phyloP scores from a whole-genome alignment of 2,329 filamentous ascomycete species.

The Arachnomyces sp. region DNA sequence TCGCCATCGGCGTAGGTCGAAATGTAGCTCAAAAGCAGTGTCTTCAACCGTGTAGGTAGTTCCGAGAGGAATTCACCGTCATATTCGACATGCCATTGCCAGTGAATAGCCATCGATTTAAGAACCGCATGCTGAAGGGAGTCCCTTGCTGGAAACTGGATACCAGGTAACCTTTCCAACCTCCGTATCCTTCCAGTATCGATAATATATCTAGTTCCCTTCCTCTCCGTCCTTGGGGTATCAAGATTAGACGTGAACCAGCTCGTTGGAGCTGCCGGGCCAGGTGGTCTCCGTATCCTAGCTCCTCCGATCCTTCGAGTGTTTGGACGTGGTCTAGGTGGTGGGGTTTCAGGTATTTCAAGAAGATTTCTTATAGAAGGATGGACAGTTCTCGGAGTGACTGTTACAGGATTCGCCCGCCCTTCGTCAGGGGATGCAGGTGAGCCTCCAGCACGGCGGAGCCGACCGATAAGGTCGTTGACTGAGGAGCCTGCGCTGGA shows the following conservation, averaged over 20 bases:
- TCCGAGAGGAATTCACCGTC: constrained; percentile 48
- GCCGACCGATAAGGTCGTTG: constrained; percentile 41
- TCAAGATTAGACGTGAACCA: constrained; percentile 28
- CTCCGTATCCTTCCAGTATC: constrained; percentile 20
- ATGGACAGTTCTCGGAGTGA: constrained; percentile 33
- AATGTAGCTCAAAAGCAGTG: constrained; percentile 50
- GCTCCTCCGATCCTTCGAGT: constrained; percentile 26
- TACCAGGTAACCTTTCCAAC: constrained; percentile 34
- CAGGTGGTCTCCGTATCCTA: constrained; percentile 31
- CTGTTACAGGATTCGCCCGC: constrained; percentile 11
- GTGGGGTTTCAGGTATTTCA: constrained; percentile 36
- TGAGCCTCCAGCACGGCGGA: constrained; percentile 35
- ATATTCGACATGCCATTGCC: constrained; percentile 50
- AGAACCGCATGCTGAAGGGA: constrained; percentile 47
- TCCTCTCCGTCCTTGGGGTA: no score
- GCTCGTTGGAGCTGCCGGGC: constrained; percentile 40
- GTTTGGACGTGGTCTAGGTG: constrained; percentile 34
- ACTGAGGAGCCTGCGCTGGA: constrained; percentile 28
- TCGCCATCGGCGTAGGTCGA: constrained; percentile 41
- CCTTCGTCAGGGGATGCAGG: constrained; percentile 14
- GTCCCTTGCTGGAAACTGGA: constrained; percentile 25
- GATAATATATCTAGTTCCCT: no score
- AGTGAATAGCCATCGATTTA: constrained; percentile 49
- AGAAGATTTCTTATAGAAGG: constrained; percentile 39
- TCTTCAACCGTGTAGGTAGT: constrained; percentile 46